phyloP scores from a whole-genome alignment of 345 rosid species.

The Salix viminalis region DNA sequence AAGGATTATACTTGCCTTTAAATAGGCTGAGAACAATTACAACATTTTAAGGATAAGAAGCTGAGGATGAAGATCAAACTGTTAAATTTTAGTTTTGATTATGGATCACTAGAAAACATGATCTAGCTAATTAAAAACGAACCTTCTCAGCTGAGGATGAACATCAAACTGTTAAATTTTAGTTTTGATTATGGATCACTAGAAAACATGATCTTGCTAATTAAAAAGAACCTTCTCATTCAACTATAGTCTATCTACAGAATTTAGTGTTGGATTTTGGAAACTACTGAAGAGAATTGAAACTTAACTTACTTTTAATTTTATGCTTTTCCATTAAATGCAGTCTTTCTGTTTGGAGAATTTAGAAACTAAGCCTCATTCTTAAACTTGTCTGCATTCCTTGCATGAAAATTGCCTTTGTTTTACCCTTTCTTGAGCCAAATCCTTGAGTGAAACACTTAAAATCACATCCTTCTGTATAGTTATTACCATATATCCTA shows the following conservation, averaged over 20 bases:
- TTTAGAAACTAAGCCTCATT: not conserved
- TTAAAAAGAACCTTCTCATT: not conserved
- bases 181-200: not conserved
- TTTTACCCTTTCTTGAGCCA: not conserved
- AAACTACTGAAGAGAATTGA: not conserved
- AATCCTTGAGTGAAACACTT: not conserved
- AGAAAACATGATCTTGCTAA: not conserved
- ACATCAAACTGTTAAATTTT: not conserved
- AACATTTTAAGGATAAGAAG: not conserved
- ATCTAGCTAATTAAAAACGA: not conserved
- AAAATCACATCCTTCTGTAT: not conserved
- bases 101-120: not conserved
- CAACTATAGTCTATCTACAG: not conserved
- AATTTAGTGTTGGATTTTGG: not conserved
- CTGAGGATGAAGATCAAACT: not conserved
- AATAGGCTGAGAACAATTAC: not conserved
- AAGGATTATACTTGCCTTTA: not conserved
- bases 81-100: not conserved
- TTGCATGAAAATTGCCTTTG: not conserved
- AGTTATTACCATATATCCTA: not conserved
- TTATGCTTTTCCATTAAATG: not conserved
- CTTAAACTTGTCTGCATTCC: not conserved
- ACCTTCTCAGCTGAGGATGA: not conserved
- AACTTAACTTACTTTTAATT: not conserved
- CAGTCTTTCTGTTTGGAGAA: not conserved